Conservation (phyloP, 345 rosid species). For the Eucalyptus fibrosa region DNA sequence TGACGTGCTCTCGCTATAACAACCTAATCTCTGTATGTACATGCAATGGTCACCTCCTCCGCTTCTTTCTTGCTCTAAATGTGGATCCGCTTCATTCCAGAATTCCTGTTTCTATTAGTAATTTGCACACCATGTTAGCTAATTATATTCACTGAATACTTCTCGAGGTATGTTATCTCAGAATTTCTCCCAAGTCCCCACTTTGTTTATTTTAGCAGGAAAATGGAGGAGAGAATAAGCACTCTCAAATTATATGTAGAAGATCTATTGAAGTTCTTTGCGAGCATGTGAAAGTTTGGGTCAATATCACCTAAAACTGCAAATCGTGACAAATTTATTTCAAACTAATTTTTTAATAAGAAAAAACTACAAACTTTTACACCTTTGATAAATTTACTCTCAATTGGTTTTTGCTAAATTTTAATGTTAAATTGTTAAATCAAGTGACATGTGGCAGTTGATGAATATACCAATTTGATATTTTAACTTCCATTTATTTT, state of each 20-base stretch:
- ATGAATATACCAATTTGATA: no score
- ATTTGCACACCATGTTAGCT: not conserved
- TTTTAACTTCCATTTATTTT: not conserved
- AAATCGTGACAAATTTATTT: fast-evolving
- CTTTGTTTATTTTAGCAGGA: not conserved
- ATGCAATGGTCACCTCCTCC: not conserved
- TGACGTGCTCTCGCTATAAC: not conserved
- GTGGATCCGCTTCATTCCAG: not conserved
- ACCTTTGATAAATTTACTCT: no score
- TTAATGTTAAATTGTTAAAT: no score
- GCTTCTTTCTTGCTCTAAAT: not conserved
- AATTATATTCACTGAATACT: not conserved
- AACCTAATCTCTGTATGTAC: not conserved
- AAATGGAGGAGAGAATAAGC: not conserved
- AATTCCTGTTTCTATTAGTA: not conserved
- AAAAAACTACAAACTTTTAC: no score
- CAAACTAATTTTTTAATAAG: fast-evolving
- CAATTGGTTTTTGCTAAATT: fast-evolving
- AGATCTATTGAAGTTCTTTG: not conserved
- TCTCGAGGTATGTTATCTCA: not conserved
- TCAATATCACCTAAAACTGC: not conserved
- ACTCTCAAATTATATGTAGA: not conserved
- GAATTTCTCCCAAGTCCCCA: not conserved
- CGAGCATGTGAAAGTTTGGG: not conserved
- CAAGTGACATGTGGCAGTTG: no score